These are phyloP conservation scores for Apiospora pterosperma DNA, from an alignment of 2,329 filamentous ascomycete species.

Conservation along the genomic window DNA sequence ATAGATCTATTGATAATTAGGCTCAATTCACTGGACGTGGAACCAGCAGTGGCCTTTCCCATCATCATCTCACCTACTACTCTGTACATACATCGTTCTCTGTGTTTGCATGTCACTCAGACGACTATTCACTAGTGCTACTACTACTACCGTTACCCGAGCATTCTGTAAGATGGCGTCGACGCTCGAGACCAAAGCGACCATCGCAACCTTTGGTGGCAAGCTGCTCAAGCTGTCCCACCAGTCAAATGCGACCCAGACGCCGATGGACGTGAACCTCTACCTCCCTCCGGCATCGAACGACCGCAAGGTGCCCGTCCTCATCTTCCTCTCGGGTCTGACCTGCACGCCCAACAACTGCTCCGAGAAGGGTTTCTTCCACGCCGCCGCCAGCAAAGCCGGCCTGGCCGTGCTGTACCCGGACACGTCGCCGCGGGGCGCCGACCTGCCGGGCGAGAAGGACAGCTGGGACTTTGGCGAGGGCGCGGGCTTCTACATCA, in stretches of 20 bases:
- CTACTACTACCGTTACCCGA: not conserved
- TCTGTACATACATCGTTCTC: not conserved
- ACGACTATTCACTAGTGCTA: not conserved
- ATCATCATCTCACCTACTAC: too few species aligned
- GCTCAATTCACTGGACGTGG: not conserved
- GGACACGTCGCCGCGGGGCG: constrained; percentile 87
- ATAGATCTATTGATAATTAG: too few species aligned
- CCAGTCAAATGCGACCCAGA: constrained; percentile 72
- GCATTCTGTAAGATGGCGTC: constrained; percentile 56
- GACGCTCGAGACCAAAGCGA: constrained; percentile 77
- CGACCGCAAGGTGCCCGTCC: constrained; percentile 69
- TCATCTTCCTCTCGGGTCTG: constrained; percentile 90
- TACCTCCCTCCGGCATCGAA: constrained; percentile 76
- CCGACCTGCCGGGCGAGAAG: constrained; percentile 78
- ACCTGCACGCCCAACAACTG: constrained; percentile 92
- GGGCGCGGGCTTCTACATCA: constrained; percentile 91
- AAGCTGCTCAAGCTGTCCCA: constrained; percentile 94
- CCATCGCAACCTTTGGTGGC: constrained; percentile 88
- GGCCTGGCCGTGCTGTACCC: constrained; percentile 93
- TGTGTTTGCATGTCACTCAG: not conserved
- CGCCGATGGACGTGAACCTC: constrained; percentile 89
- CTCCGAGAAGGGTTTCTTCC: constrained; percentile 85
- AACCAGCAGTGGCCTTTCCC: not conserved
- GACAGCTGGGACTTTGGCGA: constrained; percentile 89
- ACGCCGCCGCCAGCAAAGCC: constrained; percentile 72